Evolutionary conservation across 192 early-diverging fungal genomes (phyloP).

Genomic region (Linderina pennispora): DNA sequence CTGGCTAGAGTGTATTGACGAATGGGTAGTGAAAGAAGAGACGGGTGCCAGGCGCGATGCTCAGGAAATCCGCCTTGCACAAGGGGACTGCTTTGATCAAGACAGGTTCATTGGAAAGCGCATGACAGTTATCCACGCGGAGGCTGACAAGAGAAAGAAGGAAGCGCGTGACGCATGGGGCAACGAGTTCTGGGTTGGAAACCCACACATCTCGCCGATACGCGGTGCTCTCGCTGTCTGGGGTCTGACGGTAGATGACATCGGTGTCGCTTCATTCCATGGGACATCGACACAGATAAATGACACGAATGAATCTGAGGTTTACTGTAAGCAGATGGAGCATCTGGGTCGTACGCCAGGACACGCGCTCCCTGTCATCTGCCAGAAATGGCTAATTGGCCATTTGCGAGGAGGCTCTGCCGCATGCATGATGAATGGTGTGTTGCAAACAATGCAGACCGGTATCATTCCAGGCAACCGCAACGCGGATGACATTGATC

Average conservation of each 20-base stretch:
- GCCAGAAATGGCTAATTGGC: slow-evolving; percentile 92
- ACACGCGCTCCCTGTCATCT: slow-evolving; percentile 72
- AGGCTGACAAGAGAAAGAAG: slow-evolving; percentile 47
- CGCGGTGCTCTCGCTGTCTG: slow-evolving; percentile 81
- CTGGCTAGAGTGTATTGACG: too few species aligned
- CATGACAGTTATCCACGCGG: too few species aligned
- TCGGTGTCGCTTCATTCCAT: slow-evolving; percentile 90
- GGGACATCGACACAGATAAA: slow-evolving; percentile 92
- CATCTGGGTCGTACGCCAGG: slow-evolving; percentile 85
- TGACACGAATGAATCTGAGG: slow-evolving; percentile 91
- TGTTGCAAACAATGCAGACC: slow-evolving; percentile 75
- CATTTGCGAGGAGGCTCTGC: slow-evolving; percentile 89
- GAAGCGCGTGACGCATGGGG: slow-evolving; percentile 67
- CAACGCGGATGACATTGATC: slow-evolving; percentile 52
- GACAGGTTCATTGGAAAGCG: too few species aligned
- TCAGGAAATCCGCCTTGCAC: too few species aligned
- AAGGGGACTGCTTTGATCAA: too few species aligned
- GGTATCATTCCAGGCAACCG: slow-evolving; percentile 91
- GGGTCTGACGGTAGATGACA: slow-evolving; percentile 82
- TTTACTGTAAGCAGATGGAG: slow-evolving; percentile 75
- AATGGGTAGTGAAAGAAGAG: too few species aligned
- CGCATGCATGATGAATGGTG: slow-evolving; percentile 91
- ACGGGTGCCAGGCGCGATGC: too few species aligned
- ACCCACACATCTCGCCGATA: slow-evolving; percentile 71
- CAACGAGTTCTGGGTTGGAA: slow-evolving; percentile 74